Base-by-base conservation (phyloP, 495 filamentous ascomycete genomes). In the Penicillium steckii region DNA sequence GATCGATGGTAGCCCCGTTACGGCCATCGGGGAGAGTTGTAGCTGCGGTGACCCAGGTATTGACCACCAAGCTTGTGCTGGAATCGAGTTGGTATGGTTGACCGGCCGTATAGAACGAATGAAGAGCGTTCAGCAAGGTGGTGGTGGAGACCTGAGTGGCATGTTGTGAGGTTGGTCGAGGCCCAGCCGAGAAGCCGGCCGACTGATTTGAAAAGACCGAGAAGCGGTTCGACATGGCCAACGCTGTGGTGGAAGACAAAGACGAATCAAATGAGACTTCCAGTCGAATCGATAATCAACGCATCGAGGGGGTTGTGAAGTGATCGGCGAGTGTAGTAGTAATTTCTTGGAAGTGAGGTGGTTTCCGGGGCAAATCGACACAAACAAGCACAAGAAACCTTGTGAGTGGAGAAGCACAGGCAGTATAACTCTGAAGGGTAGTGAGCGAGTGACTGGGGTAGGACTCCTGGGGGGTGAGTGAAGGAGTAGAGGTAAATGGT, bases 11-110 rank as follows among this genome's bases (percentile, higher is more conserved):
- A 19, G 89, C 90, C 22, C 89, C 90, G 30, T 72, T 72, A 12
- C 78, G 79, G 23, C 86, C 89, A 60, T 89, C 84, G 0, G 78
- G 77, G 41, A 82, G 80, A 3, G 77, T 67, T 55, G 85, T 85
- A 9, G 82, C 77, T 6, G 89, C 89, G 3, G 87, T 95, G 21
- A 91, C 78, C 90, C 91, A 96, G 53, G 93, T 95, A 71, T 97
- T 97, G 48, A 97, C 93, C 0, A 93, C 95, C 44, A 97, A 64
- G 61, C 90, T 95, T 2, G 93, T 93, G 30, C 89, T 87, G n/a
- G 90, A 85, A 68, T 98, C 94, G 5, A 97, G 80, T 51, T 78
- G 78, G 68, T 94, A 92, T 7, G 93, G 85, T 53, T 89, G 82
- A 7, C 81, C 82, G 3, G 86, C 86, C n/a, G 86, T 81, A 68